Percentiles rank a stretch among this genome's conserved stretches.
Evolutionary conservation across 352 stramenopile genomes (phyloP).

Genomic region (Globisporangium heterothallicum): DNA sequence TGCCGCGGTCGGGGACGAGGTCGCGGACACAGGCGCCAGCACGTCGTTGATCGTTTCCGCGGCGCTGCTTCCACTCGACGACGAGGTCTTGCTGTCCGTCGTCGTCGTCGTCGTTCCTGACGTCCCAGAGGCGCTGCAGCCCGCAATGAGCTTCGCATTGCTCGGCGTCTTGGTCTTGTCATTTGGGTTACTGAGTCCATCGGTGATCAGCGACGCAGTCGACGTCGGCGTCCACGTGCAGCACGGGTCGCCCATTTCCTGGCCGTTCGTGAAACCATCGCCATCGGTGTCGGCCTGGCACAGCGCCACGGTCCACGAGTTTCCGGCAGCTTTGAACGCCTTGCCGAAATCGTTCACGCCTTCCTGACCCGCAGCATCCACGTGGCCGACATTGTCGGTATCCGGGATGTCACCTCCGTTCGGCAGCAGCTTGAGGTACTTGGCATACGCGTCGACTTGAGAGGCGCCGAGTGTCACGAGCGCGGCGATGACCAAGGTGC

Average conservation of each 20-base stretch:
- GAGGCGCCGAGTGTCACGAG: constrained; percentile 7
- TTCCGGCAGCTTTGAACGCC: constrained; percentile 43
- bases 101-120: constrained; percentile 4
- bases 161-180: constrained; percentile 50
- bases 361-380: constrained; percentile 31
- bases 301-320: constrained; percentile 41
- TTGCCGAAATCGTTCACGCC: constrained; percentile 61
- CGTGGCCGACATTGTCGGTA: constrained; percentile 47
- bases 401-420: constrained; percentile 51
- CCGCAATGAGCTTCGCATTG: constrained; percentile 38
- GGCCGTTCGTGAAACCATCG: constrained; percentile 80
- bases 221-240: constrained; percentile 62
- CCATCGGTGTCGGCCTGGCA: constrained; percentile 70
- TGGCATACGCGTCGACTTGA: constrained; percentile 23
- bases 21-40: constrained; percentile 29
- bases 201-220: constrained; percentile 38
- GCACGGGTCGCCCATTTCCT: constrained; percentile 82
- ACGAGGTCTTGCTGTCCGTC: constrained; percentile 8
- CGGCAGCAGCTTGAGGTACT: constrained; percentile 43
- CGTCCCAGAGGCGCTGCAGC: constrained; percentile 25
- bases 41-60: constrained; percentile 22
- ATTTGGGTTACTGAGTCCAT: constrained; percentile 55
- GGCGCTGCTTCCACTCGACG: too few relatives aligned
- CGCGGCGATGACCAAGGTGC: constrained; percentile 2
- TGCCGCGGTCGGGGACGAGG: not conserved